phyloP scores from a whole-genome alignment of 257 asterid genomes.

The Thymus mandschuricus region DNA sequence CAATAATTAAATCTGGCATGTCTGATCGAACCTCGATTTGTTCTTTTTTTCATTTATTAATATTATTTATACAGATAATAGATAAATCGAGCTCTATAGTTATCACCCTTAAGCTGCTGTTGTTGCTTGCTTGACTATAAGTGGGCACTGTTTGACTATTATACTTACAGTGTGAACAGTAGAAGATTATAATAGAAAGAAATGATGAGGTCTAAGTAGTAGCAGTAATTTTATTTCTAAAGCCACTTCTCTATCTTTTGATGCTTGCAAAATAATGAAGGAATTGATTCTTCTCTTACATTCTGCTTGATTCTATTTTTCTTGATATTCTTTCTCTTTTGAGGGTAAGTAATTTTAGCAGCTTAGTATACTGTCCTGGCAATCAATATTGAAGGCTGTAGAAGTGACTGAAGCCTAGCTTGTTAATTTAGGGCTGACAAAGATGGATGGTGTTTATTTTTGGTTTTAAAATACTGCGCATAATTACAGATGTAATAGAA shows the following conservation, averaged over 20 bases:
- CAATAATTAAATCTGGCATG: no score
- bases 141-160: constrained; percentile 23
- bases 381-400: constrained; percentile 1
- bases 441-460: background rate
- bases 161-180: constrained; percentile 10
- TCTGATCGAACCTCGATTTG: no score
- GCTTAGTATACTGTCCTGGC: background rate
- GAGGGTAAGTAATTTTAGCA: constrained; percentile 15
- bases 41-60: no score
- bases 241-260: constrained; percentile 7
- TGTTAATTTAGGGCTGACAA: constrained; percentile 8
- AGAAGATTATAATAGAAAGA: background rate
- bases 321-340: constrained; percentile 26
- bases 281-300: constrained; percentile 8
- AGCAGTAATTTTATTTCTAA: constrained; percentile 7
- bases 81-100: constrained; percentile 1
- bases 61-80: no score
- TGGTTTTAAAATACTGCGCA: background rate
- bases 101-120: constrained; percentile 15
- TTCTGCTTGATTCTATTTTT: constrained; percentile 21
- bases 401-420: background rate
- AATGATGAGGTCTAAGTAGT: constrained; percentile 9
- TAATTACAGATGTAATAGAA: constrained; percentile 7
- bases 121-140: constrained; percentile 17
- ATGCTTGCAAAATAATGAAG: background rate